A percentile compares a stretch with the other conserved stretches of the same genome.
phyloP scores from a whole-genome alignment of 306 rosid species.

The Quercus agrifolia region DNA sequence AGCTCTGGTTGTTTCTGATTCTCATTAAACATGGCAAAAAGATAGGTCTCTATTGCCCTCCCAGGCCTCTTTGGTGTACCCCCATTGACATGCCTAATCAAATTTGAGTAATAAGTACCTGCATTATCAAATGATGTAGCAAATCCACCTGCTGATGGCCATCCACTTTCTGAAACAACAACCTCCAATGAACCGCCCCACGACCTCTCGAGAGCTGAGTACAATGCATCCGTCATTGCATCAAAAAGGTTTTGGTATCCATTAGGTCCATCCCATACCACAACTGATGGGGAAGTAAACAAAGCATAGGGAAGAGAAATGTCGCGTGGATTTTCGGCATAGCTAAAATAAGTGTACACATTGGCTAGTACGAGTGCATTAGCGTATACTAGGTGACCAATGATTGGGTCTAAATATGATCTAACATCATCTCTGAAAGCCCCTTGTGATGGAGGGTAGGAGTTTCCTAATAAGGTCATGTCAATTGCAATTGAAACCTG shows the following conservation, averaged over 20 bases:
- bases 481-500: slow-evolving; percentile 65
- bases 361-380: slow-evolving; percentile 56
- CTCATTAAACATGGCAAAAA: slow-evolving; percentile 43
- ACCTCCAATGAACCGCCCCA: slow-evolving; percentile 47
- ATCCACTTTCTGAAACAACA: slow-evolving; percentile 67
- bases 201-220: slow-evolving; percentile 51
- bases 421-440: slow-evolving; percentile 55
- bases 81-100: slow-evolving; percentile 44
- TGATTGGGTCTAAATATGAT: slow-evolving; percentile 50
- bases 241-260: slow-evolving; percentile 61
- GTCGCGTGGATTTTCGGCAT: slow-evolving; percentile 32
- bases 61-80: slow-evolving; percentile 67
- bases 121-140: slow-evolving; percentile 50
- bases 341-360: slow-evolving; percentile 58
- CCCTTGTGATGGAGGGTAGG: slow-evolving; percentile 58
- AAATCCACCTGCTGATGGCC: slow-evolving; percentile 61
- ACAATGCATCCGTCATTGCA: slow-evolving; percentile 51
- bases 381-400: slow-evolving; percentile 48
- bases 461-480: slow-evolving; percentile 50
- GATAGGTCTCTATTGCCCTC: slow-evolving; percentile 30
- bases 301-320: slow-evolving; percentile 56
- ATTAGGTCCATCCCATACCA: slow-evolving; percentile 34
- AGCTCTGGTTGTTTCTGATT: slow-evolving; percentile 23
- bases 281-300: slow-evolving; percentile 48
- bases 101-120: slow-evolving; percentile 32